phyloP scores from a whole-genome alignment of 2,329 filamentous ascomycete species.

The Aspergillus clavatus region DNA sequence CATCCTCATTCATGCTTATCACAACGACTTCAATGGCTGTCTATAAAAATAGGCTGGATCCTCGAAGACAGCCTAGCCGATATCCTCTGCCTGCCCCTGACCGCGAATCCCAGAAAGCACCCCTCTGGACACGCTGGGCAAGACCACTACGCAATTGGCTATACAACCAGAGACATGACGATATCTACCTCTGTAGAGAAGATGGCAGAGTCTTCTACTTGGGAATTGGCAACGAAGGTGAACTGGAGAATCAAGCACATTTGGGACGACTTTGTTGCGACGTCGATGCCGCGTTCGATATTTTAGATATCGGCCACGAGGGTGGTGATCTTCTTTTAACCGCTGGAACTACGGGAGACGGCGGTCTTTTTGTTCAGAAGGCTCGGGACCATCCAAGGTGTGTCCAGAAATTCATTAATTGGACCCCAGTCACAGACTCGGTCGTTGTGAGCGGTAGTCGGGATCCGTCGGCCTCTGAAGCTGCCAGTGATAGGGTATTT shows the following conservation, averaged over 20 bases:
- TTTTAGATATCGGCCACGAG: slow-evolving; percentile 55
- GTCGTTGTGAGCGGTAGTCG: slow-evolving; percentile 26
- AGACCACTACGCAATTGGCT: slow-evolving; percentile 64
- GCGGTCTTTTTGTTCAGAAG: slow-evolving; percentile 67
- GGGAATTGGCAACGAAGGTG: slow-evolving; percentile 56
- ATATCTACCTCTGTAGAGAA: slow-evolving; percentile 81
- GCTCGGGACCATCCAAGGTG: slow-evolving; percentile 52
- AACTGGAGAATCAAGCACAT: slow-evolving; percentile 53
- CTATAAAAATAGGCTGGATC: slow-evolving; percentile 40
- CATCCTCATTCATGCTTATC: slow-evolving; percentile 66
- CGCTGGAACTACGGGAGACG: slow-evolving; percentile 72
- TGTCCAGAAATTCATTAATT: slow-evolving; percentile 60
- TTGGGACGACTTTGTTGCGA: slow-evolving; percentile 66
- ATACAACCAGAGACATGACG: slow-evolving; percentile 63
- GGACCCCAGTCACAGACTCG: slow-evolving; percentile 51
- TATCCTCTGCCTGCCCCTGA: slow-evolving; percentile 29
- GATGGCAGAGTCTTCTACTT: slow-evolving; percentile 75
- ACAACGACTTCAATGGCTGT: slow-evolving; percentile 54
- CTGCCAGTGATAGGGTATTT: slow-evolving; percentile 56
- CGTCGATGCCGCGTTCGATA: slow-evolving; percentile 77
- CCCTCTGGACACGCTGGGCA: slow-evolving; percentile 81
- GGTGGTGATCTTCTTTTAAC: slow-evolving; percentile 74
- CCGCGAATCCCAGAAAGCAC: slow-evolving; percentile 31
- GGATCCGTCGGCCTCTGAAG: slow-evolving; percentile 16
- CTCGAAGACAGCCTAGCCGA: slow-evolving; percentile 20